A percentile compares a stretch with the other conserved stretches of the same genome.
Conservation (phyloP, 257 asterid species). For the Ilex aquifolium region DNA sequence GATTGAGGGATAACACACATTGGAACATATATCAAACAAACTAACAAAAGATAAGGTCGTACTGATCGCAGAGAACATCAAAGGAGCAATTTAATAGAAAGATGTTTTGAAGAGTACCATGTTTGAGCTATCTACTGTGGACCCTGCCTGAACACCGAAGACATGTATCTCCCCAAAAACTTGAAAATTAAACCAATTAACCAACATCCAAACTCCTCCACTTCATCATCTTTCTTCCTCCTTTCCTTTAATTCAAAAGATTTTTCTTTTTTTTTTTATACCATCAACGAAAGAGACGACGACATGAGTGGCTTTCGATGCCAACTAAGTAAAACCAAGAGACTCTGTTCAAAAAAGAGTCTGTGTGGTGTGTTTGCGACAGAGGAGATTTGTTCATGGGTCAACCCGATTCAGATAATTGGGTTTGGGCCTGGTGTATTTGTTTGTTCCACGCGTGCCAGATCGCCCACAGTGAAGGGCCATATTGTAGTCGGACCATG, state of each 20-base stretch:
- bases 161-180: constrained; percentile 57
- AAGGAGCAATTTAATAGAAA: not conserved
- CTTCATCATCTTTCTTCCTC: constrained; percentile 28
- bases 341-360: too few relatives aligned
- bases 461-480: too few relatives aligned
- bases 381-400: too few relatives aligned
- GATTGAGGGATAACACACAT: not conserved
- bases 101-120: constrained; percentile 32
- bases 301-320: too few relatives aligned
- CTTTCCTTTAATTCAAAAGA: constrained; percentile 29
- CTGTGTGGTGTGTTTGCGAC: too few relatives aligned
- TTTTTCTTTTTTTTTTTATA: too few relatives aligned
- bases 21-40: not conserved
- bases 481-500: too few relatives aligned
- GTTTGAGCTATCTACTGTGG: constrained; percentile 56
- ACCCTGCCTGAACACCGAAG: constrained; percentile 26
- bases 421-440: too few relatives aligned
- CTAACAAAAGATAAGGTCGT: not conserved
- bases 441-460: too few relatives aligned
- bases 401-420: too few relatives aligned
- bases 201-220: constrained; percentile 51
- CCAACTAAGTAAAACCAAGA: too few relatives aligned
- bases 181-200: constrained; percentile 42
- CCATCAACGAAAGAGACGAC: too few relatives aligned
- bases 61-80: not conserved